Percentiles rank a stretch among this genome's conserved stretches.
These are phyloP conservation scores for Mycena rebaudengoi DNA, from an alignment of 768 basidiomycete genomes.

Conservation along the genomic window DNA sequence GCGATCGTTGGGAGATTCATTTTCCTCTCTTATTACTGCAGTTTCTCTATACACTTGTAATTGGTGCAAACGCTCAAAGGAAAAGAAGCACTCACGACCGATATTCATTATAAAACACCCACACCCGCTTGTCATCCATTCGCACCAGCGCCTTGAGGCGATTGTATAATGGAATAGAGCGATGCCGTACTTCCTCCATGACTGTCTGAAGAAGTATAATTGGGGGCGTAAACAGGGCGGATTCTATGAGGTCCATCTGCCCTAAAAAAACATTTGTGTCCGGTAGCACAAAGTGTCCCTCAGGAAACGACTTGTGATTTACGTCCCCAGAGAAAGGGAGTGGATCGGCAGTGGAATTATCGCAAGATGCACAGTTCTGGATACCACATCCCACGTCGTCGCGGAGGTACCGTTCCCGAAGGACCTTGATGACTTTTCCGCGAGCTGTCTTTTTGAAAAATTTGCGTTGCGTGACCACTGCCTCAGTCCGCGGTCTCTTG, in stretches of 20 bases:
- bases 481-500: conserved; percentile 76
- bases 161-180: conserved; percentile 92
- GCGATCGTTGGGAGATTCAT: conserved; percentile 89
- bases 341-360: conserved; percentile 44
- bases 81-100: conserved; percentile 64
- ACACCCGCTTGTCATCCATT: conserved; percentile 85
- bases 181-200: conserved; percentile 94
- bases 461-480: conserved; percentile 82
- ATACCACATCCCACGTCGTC: conserved; percentile 93
- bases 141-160: conserved; percentile 86
- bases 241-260: conserved; percentile 97
- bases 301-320: conserved; percentile 62
- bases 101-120: conserved; percentile 90
- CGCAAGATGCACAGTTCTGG: conserved; percentile 71
- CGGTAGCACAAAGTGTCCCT: conserved; percentile 85
- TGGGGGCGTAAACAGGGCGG: conserved; percentile 74
- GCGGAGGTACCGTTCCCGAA: conserved; percentile 93
- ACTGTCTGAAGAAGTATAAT: conserved; percentile 95
- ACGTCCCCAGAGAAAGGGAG: conserved; percentile 70
- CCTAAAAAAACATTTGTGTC: conserved; percentile 96
- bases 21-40: conserved; percentile 77
- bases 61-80: background rate
- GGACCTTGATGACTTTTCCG: conserved; percentile 95
- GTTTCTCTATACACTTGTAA: conserved; percentile 66
- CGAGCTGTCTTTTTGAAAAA: conserved; percentile 96